Percentiles rank a stretch among this genome's conserved stretches.
Conservation (phyloP, 2,329 filamentous ascomycete genomes). For the Aschersonia sp. region DNA sequence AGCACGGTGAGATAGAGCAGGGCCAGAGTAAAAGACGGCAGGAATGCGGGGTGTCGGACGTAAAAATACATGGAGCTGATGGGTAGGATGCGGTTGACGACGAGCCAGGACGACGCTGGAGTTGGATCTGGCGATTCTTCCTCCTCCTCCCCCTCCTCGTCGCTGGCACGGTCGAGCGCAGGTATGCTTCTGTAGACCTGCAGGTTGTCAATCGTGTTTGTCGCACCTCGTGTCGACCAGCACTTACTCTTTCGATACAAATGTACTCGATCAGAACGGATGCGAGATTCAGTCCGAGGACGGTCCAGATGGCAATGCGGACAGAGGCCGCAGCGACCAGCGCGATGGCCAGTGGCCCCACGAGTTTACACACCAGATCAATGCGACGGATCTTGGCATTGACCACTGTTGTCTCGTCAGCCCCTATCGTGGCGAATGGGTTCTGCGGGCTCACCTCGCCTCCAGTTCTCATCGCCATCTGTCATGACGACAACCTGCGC, state of each 20-base stretch:
- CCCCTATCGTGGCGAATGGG: too few relatives aligned
- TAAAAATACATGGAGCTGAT: conserved; percentile 24
- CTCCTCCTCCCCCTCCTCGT: neutral
- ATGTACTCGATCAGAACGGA: conserved; percentile 38
- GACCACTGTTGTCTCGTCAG: conserved; percentile 18
- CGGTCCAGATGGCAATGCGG: conserved; percentile 29
- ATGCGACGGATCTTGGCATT: conserved; percentile 50
- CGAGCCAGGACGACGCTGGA: neutral
- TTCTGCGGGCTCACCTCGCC: neutral
- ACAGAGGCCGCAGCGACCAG: conserved; percentile 35
- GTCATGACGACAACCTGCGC: conserved; percentile 11
- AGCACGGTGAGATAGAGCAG: conserved; percentile 49
- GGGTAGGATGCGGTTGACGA: conserved; percentile 1
- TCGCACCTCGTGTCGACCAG: too few relatives aligned
- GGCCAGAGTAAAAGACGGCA: conserved; percentile 44
- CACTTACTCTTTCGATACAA: conserved; percentile 24
- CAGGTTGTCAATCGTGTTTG: too few relatives aligned
- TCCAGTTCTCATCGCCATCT: conserved; percentile 3
- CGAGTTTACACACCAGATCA: conserved; percentile 43
- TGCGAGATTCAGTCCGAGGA: conserved; percentile 31
- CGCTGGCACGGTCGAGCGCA: neutral
- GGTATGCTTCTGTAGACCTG: conserved; percentile 7
- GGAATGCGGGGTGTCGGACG: conserved; percentile 36
- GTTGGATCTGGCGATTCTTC: neutral
- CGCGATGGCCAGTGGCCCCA: conserved; percentile 40